phyloP scores from a whole-genome alignment of 805 yeast genomes.

The Spencermartinsiella europaea region DNA sequence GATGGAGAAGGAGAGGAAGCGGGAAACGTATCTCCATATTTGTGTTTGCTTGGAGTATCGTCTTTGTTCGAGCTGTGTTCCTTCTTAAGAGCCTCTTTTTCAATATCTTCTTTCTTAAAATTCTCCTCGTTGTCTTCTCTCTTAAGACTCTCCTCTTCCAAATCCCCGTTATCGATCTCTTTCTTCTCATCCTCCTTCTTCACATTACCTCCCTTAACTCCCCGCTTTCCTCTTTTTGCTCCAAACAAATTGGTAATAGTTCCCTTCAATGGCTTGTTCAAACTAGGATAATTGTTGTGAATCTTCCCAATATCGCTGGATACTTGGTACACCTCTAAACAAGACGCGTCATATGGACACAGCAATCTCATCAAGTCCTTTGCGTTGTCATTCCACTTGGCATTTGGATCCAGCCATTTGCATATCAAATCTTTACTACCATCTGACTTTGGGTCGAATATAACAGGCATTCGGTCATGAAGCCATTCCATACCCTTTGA shows the following conservation, averaged over 20 bases:
- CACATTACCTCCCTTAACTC: background rate
- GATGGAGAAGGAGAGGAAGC: too few relatives aligned
- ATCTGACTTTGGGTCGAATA: slow-evolving; percentile 45
- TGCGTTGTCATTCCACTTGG: slow-evolving; percentile 20
- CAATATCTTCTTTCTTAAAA: too few relatives aligned
- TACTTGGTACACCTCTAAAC: slow-evolving; percentile 53
- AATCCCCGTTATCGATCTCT: background rate
- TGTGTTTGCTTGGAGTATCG: too few relatives aligned
- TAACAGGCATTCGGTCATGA: slow-evolving; percentile 74
- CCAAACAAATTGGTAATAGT: slow-evolving; percentile 10
- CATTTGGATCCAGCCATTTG: slow-evolving; percentile 53
- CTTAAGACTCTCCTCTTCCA: background rate
- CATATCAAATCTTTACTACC: slow-evolving; percentile 49
- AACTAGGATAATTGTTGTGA: slow-evolving; percentile 40
- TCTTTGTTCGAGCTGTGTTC: too few relatives aligned
- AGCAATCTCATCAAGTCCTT: slow-evolving; percentile 39
- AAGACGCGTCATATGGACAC: slow-evolving; percentile 33
- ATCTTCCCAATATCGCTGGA: slow-evolving; percentile 60
- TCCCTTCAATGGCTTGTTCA: slow-evolving; percentile 31
- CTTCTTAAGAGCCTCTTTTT: too few relatives aligned
- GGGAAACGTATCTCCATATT: too few relatives aligned
- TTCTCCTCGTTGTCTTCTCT: background rate
- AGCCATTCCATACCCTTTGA: slow-evolving; percentile 57
- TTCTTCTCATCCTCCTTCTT: background rate
- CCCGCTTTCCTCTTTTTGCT: background rate